A percentile compares a stretch with the other conserved stretches of the same genome.
These are phyloP conservation scores for Phaeosphaeria sp. DNA, from an alignment of 2,329 filamentous ascomycete species.

Conservation along the genomic window DNA sequence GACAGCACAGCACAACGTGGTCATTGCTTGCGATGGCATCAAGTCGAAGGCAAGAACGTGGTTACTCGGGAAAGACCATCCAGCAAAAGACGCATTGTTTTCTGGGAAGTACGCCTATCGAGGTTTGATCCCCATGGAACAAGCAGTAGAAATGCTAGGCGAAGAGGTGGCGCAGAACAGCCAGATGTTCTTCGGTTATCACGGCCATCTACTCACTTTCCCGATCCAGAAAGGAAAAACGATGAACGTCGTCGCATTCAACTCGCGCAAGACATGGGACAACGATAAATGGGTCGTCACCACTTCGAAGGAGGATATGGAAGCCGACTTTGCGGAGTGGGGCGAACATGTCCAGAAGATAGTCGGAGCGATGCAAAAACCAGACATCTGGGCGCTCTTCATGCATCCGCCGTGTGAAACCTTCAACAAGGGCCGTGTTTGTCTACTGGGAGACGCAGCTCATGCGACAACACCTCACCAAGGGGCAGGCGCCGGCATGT, in stretches of 20 bases:
- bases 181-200: constrained; percentile 66
- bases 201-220: constrained; percentile 68
- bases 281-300: constrained; percentile 42
- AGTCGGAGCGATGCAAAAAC: constrained; percentile 54
- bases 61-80: constrained; percentile 57
- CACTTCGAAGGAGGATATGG: constrained; percentile 43
- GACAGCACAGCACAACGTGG: constrained; percentile 54
- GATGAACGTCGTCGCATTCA: constrained; percentile 60
- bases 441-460: constrained; percentile 64
- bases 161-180: constrained; percentile 58
- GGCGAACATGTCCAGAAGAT: constrained; percentile 40
- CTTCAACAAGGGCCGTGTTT: constrained; percentile 55
- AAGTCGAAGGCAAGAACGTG: constrained; percentile 63
- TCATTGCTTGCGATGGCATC: constrained; percentile 72
- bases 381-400: constrained; percentile 65
- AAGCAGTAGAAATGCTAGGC: constrained; percentile 59
- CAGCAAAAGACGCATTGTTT: constrained; percentile 58
- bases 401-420: constrained; percentile 58
- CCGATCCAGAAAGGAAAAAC: constrained; percentile 65
- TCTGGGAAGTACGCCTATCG: constrained; percentile 69
- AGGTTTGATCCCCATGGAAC: constrained; percentile 66
- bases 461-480: constrained; percentile 64
- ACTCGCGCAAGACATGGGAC: constrained; percentile 41
- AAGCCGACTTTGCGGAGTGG: constrained; percentile 38
- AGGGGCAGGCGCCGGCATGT: constrained; percentile 63